Base-by-base conservation (phyloP, 192 early-diverging fungal genomes). In the Backusella tuberculispora region DNA sequence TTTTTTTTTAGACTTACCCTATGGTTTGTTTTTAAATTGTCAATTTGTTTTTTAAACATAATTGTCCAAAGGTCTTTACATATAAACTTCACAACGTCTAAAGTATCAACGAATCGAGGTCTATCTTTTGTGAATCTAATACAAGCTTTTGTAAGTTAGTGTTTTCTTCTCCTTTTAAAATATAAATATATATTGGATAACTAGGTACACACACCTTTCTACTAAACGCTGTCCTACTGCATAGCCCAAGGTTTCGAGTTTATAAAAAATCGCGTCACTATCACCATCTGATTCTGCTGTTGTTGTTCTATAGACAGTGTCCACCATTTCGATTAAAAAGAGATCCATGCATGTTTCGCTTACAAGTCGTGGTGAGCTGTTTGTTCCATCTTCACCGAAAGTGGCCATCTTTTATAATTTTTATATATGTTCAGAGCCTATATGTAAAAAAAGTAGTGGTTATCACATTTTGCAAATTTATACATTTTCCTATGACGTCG, bases 11-110 rank as follows among this genome's bases (percentile, higher is more conserved):
- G 12, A 66, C 85, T 68, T 76, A 95, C 94, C 43, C 95, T 83
- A 75, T 99, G 98, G 83, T 99, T 99, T 10, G 98, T 99, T 81
- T 99, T 99, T 12, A 99, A 85, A 74, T 99, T 98, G 76, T 99
- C 98, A 44, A 99, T 91, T 78, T 99, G 97, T 71, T 99, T 96
- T 79, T 96, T 95, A 78, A 99, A 99, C 56, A 97, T 81, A 41
- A 92, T 83, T 63, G 92, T 92, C 98, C 98, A 99, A 26, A 97
- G 87, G 66, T 99, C 98, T 80, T 98, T 98, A 86, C 98, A 99
- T 10, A 99, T 90, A 87, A 98, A 99, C 80, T 99, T 99, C 66
- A 99, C 93, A 40, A 98, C 92, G 63, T 99, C 98, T 24, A 99
- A 83, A 38, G 92, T 98, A 84, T 99, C 97, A 0, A 87, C 83